Conservation (phyloP, 768 basidiomycete species). For the Phylloporus sp. region DNA sequence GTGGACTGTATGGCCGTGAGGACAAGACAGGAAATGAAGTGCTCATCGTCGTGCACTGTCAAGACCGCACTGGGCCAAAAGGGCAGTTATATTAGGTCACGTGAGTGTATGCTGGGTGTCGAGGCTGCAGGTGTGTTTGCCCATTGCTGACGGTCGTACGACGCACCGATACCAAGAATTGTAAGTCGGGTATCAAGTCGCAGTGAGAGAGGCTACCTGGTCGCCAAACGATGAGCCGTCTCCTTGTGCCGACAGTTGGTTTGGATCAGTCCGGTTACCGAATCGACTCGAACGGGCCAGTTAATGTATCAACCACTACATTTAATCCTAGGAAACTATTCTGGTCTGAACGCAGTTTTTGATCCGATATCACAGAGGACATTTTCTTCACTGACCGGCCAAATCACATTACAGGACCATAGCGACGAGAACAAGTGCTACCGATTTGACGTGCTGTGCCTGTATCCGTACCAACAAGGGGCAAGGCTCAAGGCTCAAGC, state of each 20-base stretch:
- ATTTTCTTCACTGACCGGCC: not conserved
- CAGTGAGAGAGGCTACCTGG: too few relatives aligned
- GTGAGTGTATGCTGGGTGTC: conserved; percentile 2
- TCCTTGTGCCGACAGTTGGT: not conserved
- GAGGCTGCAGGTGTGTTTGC: too few relatives aligned
- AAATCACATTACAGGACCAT: not conserved
- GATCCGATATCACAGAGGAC: not conserved
- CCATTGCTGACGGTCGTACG: too few relatives aligned
- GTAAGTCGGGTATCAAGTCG: too few relatives aligned
- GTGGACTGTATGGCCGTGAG: conserved; percentile 64
- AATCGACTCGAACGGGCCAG: not conserved
- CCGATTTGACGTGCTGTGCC: not conserved
- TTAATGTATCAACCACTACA: too few relatives aligned
- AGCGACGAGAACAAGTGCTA: not conserved
- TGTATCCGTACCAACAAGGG: not conserved
- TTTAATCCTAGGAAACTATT: too few relatives aligned
- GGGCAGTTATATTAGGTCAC: conserved; percentile 14
- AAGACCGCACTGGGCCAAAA: conserved; percentile 8
- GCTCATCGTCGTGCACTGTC: conserved; percentile 39
- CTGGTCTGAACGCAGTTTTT: not conserved
- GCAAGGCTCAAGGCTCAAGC: too few relatives aligned
- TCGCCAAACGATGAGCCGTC: too few relatives aligned
- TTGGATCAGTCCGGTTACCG: not conserved
- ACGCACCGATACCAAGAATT: too few relatives aligned
- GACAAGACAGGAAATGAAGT: conserved; percentile 47